phyloP scores from a whole-genome alignment of 2,329 filamentous ascomycete genomes.

The Aspergillus hiratsukae region DNA sequence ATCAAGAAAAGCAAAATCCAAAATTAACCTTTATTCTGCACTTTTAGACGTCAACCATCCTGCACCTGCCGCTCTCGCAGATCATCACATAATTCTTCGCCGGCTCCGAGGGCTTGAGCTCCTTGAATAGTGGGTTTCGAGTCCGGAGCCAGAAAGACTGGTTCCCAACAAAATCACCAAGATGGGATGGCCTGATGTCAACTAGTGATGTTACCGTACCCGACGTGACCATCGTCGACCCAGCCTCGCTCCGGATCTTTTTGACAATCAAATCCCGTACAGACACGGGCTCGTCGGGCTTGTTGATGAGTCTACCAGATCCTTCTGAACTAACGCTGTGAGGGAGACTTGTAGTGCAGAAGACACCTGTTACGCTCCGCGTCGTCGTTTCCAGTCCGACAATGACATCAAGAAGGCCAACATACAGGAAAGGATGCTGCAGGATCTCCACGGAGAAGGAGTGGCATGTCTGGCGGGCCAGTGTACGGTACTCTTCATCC shows the following conservation, averaged over 20 bases:
- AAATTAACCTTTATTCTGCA: neutral
- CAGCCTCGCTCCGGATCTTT: constrained; percentile 32
- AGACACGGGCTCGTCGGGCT: constrained; percentile 20
- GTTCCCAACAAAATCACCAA: constrained; percentile 31
- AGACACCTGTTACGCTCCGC: constrained; percentile 54
- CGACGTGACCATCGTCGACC: constrained; percentile 28
- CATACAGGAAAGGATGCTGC: constrained; percentile 90
- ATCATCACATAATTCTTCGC: constrained; percentile 37
- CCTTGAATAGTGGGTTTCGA: constrained; percentile 35
- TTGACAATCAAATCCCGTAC: constrained; percentile 27
- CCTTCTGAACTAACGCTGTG: constrained; percentile 3
- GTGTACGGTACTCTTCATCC: constrained; percentile 58
- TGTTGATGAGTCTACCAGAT: constrained; percentile 13
- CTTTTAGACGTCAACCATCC: constrained; percentile 29
- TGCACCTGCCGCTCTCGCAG: constrained; percentile 36
- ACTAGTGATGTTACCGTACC: constrained; percentile 32
- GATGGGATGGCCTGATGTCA: constrained; percentile 31
- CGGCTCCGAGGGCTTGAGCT: constrained; percentile 29
- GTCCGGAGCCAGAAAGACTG: constrained; percentile 36
- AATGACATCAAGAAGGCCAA: constrained; percentile 70
- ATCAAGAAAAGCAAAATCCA: neutral
- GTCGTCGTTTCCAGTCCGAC: constrained; percentile 70
- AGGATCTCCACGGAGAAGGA: constrained; percentile 89
- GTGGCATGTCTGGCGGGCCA: constrained; percentile 69
- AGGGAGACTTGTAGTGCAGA: constrained; percentile 34